These are phyloP conservation scores for Dentipellis fragilis DNA, from an alignment of 768 basidiomycete genomes.

Conservation along the genomic window DNA sequence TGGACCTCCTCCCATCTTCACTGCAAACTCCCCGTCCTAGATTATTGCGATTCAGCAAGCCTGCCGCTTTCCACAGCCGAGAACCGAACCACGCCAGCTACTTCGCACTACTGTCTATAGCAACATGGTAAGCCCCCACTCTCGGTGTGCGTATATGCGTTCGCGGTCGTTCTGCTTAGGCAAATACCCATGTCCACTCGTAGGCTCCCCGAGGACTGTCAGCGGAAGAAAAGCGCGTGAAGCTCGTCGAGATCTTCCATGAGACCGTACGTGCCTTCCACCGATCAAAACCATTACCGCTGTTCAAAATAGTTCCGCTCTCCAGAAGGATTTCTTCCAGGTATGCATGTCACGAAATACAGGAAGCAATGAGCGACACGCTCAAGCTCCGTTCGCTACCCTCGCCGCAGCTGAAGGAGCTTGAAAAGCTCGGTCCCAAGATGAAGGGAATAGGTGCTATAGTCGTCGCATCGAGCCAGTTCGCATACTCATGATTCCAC, in stretches of 20 bases:
- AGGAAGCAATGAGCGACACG: too few relatives aligned
- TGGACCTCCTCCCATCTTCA: too few relatives aligned
- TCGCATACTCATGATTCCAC: neutral
- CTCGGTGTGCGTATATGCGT: too few relatives aligned
- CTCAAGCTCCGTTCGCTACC: too few relatives aligned
- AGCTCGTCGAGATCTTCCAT: conserved; percentile 87
- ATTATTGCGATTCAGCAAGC: too few relatives aligned
- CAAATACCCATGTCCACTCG: neutral
- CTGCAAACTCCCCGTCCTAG: too few relatives aligned
- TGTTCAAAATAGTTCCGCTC: neutral
- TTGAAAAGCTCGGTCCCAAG: conserved; percentile 84
- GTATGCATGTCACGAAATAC: conserved; percentile 18
- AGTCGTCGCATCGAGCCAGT: neutral
- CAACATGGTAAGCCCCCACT: too few relatives aligned
- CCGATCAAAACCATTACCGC: too few relatives aligned
- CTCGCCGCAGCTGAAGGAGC: conserved; percentile 63
- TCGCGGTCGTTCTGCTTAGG: too few relatives aligned
- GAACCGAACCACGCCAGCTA: too few relatives aligned
- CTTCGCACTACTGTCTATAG: too few relatives aligned
- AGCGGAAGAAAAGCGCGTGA: conserved; percentile 82
- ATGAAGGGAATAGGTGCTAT: conserved; percentile 77
- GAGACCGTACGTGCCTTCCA: conserved; percentile 47
- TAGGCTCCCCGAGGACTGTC: conserved; percentile 49
- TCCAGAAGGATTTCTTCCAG: conserved; percentile 78
- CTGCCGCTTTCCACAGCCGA: too few relatives aligned